Base-by-base conservation (phyloP, 331 rosid genomes). In the Prunus yedoensis region DNA sequence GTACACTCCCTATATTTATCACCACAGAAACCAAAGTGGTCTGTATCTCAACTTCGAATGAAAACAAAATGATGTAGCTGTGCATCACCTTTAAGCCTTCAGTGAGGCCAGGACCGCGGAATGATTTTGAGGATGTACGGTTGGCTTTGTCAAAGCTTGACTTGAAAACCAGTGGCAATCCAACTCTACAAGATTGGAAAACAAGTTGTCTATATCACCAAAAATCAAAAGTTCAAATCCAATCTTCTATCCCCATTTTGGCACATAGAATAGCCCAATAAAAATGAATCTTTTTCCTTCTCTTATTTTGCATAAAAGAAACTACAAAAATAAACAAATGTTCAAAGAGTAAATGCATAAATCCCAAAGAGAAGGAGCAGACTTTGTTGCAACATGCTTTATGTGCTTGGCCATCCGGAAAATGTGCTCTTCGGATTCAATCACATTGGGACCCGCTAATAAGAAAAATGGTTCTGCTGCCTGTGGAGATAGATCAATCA, bases 81-180 rank as follows among this genome's bases (percentile, higher is more conserved):
- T 0, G 21, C 20, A 10, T 50, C 66, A 94, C 97, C 99, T 90
- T 90, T 82, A 92, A 80, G 79, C 99, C 99, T 84, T 94, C 97
- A 32, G 1, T 79, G 89, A 92, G 77, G 84, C 99, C 99, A 0
- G 99, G 99, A 84, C 99, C 97, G 18, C 97, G 97, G 71, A 94
- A 92, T 70, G 99, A 94, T 81, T 94, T 94, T 66, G 97, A 91
- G 21, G 99, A 94, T 60, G 97, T 94, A 57, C 97, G 86, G 83
- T 94, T 94, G 68, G 99, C 99, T 83, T 94, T 94, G 80, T 94
- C 97, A 72, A 94, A 94, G 88, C 99, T 94, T 63, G 99, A 90
- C 87, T 92, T 92, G 88, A 94, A 94, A 77, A 94, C 90, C 87
- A 94, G 80, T 8, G 97, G 97, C 84, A 94, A 74, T 74, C 97